These are phyloP conservation scores for Fusarium miscanthi DNA, from an alignment of 2,329 filamentous ascomycete genomes.

Conservation along the genomic window DNA sequence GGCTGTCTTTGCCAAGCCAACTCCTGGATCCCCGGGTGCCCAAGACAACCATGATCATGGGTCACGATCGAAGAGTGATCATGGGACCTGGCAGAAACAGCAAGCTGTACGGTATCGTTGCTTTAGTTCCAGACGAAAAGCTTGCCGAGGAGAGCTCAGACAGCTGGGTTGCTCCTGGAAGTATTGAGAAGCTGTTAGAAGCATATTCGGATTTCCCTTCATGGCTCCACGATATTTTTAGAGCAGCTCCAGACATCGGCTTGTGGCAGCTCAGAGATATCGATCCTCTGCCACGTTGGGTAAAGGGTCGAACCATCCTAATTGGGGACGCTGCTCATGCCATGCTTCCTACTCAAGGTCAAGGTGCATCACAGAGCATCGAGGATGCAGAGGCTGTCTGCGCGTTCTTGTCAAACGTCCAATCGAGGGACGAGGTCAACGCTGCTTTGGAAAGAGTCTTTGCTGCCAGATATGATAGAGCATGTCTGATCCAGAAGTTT, in stretches of 20 bases:
- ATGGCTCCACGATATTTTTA: constrained; percentile 15
- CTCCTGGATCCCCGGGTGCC: constrained; percentile 19
- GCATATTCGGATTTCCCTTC: constrained; percentile 27
- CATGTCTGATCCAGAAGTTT: constrained; percentile 34
- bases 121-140: constrained; percentile 35
- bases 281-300: constrained; percentile 10
- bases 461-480: constrained; percentile 24
- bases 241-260: background rate
- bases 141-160: constrained; percentile 31
- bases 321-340: constrained; percentile 17
- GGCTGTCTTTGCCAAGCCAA: constrained; percentile 12
- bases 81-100: constrained; percentile 35
- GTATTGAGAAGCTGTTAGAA: constrained; percentile 30
- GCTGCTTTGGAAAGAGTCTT: constrained; percentile 7
- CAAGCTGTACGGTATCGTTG: constrained; percentile 38
- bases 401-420: background rate
- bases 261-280: constrained; percentile 22
- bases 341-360: constrained; percentile 15
- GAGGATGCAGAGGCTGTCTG: constrained; percentile 13
- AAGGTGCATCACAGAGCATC: constrained; percentile 16
- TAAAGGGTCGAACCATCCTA: constrained; percentile 9
- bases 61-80: constrained; percentile 36
- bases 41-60: constrained; percentile 38
- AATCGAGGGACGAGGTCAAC: background rate
- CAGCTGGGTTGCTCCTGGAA: constrained; percentile 37